Conservation (phyloP, 805 yeast species). For the Vanderwaltozyma polyspora region DNA sequence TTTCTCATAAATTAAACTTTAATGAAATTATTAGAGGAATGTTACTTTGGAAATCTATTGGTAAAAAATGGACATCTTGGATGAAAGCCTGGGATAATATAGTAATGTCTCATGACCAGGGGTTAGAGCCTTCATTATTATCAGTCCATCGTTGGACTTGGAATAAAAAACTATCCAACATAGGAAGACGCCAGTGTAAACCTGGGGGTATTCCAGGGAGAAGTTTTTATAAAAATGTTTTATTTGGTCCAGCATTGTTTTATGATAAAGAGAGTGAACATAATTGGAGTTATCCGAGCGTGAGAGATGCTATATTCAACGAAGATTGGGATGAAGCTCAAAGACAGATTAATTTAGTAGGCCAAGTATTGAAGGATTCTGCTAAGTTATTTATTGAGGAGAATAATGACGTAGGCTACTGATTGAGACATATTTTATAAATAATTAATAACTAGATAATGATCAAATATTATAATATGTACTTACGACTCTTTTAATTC, state of each 20-base stretch:
- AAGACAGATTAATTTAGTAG: conserved; percentile 35
- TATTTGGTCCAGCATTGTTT: conserved; percentile 56
- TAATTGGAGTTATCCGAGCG: conserved; percentile 56
- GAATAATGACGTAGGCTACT: conserved; percentile 5
- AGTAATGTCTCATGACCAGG: conserved; percentile 35
- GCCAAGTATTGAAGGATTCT: conserved; percentile 25
- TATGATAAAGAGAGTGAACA: conserved; percentile 44
- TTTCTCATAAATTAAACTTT: conserved; percentile 19
- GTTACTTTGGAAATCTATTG: conserved; percentile 32
- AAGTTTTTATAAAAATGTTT: conserved; percentile 53
- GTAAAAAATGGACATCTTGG: conserved; percentile 42
- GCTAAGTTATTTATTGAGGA: conserved; percentile 19
- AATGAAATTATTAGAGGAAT: conserved; percentile 24
- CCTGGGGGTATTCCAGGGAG: conserved; percentile 37
- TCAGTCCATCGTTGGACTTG: conserved; percentile 63
- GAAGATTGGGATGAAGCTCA: conserved; percentile 45
- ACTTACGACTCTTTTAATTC: no score
- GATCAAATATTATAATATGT: no score
- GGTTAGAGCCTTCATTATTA: conserved; percentile 55
- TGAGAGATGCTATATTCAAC: conserved; percentile 53
- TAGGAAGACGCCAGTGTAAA: conserved; percentile 41
- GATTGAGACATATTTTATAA: no score
- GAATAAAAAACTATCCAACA: conserved; percentile 48
- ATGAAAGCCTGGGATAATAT: conserved; percentile 48
- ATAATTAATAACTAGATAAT: no score